A percentile compares a stretch with the other conserved stretches of the same genome.
Evolutionary conservation across 805 yeast genomes (phyloP).

Genomic region (Maudiozyma barnettii): DNA sequence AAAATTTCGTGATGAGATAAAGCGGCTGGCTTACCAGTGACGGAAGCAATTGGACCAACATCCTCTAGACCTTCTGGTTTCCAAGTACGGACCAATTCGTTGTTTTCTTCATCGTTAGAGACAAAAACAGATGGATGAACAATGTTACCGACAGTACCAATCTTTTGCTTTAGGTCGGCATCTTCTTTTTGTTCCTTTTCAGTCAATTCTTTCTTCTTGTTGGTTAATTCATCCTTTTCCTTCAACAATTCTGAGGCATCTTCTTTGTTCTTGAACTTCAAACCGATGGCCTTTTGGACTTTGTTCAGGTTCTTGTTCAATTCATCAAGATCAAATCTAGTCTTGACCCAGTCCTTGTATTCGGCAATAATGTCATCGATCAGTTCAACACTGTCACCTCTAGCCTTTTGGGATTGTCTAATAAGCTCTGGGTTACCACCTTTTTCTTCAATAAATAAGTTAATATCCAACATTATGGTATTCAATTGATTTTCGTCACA

Average conservation of each 20-base stretch:
- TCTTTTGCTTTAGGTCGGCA: conserved; percentile 61
- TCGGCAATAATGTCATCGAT: conserved; percentile 91
- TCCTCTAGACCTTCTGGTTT: conserved; percentile 59
- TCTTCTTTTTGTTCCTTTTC: conserved; percentile 76
- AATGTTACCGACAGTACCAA: conserved; percentile 84
- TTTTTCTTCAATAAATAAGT: conserved; percentile 86
- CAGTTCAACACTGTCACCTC: conserved; percentile 89
- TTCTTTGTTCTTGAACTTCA: conserved; percentile 87
- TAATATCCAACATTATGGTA: conserved; percentile 75
- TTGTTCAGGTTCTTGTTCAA: conserved; percentile 80
- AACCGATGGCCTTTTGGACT: conserved; percentile 87
- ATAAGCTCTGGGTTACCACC: conserved; percentile 93
- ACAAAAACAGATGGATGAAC: conserved; percentile 88
- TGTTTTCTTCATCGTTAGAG: conserved; percentile 83
- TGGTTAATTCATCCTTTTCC: conserved; percentile 66
- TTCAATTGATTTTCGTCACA: not conserved
- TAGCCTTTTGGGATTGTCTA: conserved; percentile 80
- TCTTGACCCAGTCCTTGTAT: conserved; percentile 86
- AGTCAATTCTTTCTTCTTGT: conserved; percentile 56
- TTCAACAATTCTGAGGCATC: conserved; percentile 79
- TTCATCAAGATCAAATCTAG: conserved; percentile 84
- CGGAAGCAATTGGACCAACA: conserved; percentile 60
- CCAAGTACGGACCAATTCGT: conserved; percentile 82
- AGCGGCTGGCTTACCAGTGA: conserved; percentile 63
- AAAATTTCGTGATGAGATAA: conserved; percentile 94